Evolutionary conservation across 2,329 filamentous ascomycete species (phyloP).

Genomic region (Drechslerella dactyloides): DNA sequence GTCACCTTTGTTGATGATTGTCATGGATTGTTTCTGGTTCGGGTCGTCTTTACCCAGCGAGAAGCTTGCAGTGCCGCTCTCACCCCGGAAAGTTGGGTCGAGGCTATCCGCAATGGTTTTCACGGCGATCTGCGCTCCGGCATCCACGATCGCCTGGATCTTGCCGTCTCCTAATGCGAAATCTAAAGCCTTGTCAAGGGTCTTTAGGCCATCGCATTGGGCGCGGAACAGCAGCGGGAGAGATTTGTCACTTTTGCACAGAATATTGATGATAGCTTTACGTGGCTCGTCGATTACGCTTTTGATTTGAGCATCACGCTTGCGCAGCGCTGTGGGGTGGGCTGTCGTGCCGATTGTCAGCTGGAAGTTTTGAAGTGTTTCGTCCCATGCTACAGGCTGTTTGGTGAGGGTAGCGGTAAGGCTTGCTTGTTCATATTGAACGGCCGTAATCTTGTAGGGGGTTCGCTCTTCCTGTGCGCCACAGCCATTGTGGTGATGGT

Average conservation of each 20-base stretch:
- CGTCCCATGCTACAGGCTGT: slow-evolving; percentile 2
- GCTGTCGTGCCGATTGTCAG: background rate
- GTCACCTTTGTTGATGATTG: background rate
- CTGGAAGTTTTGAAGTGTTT: slow-evolving; percentile 5
- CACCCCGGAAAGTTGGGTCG: background rate
- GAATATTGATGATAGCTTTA: background rate
- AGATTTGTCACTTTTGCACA: background rate
- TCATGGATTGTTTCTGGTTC: background rate
- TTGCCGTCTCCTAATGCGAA: background rate
- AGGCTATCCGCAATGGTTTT: background rate
- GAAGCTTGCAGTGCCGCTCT: background rate
- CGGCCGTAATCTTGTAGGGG: slow-evolving; percentile 14
- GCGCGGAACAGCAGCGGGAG: background rate
- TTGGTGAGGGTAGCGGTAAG: background rate
- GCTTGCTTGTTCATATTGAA: slow-evolving; percentile 11
- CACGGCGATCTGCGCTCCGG: background rate
- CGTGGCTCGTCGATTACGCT: background rate
- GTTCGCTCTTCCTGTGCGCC: slow-evolving; percentile 18
- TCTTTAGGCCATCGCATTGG: background rate
- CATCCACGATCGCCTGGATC: background rate
- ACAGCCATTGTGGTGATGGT: slow-evolving; percentile 24
- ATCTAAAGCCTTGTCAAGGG: background rate
- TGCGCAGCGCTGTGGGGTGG: background rate
- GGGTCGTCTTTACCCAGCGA: background rate
- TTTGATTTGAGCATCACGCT: background rate